These are phyloP conservation scores for Cornus suecica DNA, from an alignment of 148 eudicot species.

Conservation along the genomic window DNA sequence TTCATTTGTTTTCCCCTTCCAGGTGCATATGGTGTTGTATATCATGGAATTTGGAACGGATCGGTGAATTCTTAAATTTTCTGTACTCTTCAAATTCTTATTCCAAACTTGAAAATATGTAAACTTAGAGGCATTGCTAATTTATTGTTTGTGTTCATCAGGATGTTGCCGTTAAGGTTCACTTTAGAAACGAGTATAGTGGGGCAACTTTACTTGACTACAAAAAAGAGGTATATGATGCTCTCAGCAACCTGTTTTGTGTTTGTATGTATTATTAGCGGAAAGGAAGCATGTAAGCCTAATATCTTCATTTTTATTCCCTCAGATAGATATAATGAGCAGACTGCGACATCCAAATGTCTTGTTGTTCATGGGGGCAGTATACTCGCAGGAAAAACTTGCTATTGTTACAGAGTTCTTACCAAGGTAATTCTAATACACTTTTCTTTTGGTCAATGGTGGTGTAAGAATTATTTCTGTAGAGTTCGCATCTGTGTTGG, in stretches of 20 bases:
- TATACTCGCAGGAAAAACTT: slow-evolving; percentile 60
- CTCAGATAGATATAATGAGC: slow-evolving; percentile 78
- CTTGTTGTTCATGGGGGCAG: slow-evolving; percentile 89
- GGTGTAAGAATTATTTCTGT: neutral
- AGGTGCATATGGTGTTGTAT: slow-evolving; percentile 81
- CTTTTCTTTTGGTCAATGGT: neutral
- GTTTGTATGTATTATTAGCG: neutral
- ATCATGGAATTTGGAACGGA: slow-evolving; percentile 85
- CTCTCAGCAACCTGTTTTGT: slow-evolving; percentile 2
- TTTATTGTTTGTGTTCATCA: slow-evolving; percentile 25
- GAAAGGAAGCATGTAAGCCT: neutral
- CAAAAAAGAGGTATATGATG: slow-evolving; percentile 61
- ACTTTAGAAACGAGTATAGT: slow-evolving; percentile 50
- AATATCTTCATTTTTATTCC: neutral
- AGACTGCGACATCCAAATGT: slow-evolving; percentile 88
- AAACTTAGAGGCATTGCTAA: neutral
- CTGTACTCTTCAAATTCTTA: neutral
- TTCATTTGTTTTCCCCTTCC: slow-evolving; percentile 17
- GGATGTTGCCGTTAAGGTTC: slow-evolving; percentile 90
- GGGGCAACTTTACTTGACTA: slow-evolving; percentile 55
- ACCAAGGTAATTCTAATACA: slow-evolving; percentile 48
- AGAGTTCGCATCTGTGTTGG: neutral
- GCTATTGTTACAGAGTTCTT: slow-evolving; percentile 82
- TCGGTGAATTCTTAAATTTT: slow-evolving; percentile 45
- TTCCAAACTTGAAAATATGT: neutral